Conservation (phyloP, 345 rosid genomes). For the Euphorbia lathyris region DNA sequence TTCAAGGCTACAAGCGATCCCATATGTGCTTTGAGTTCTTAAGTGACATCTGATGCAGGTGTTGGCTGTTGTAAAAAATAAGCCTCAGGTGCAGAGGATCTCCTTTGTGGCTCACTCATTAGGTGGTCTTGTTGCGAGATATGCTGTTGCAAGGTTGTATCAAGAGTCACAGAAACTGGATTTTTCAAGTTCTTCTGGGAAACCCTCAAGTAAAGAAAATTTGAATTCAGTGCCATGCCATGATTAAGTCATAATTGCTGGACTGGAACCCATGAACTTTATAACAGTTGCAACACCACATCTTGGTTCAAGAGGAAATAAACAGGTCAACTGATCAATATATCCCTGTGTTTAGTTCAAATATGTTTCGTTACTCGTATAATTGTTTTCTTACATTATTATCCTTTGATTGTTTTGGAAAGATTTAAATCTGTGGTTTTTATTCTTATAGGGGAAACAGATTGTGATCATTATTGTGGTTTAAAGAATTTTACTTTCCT, state of each 20-base stretch:
- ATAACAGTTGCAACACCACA: constrained; percentile 94
- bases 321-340: constrained; percentile 51
- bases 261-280: constrained; percentile 88
- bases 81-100: too few relatives aligned
- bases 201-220: constrained; percentile 18
- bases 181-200: constrained; percentile 10
- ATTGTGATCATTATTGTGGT: neutral
- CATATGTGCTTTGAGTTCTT: too few relatives aligned
- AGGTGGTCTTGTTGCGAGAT: too few relatives aligned
- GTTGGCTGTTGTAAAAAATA: too few relatives aligned
- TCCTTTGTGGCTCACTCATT: too few relatives aligned
- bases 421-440: too few relatives aligned
- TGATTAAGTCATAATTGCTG: constrained; percentile 62
- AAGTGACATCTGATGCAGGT: too few relatives aligned
- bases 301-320: constrained; percentile 91
- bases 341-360: neutral
- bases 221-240: too few relatives aligned
- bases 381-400: neutral
- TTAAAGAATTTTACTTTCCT: neutral
- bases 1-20: too few relatives aligned
- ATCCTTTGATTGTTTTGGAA: neutral
- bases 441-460: too few relatives aligned
- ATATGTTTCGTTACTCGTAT: neutral
- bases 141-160: too few relatives aligned
- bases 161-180: constrained; percentile 27